Evolutionary conservation across 2,329 filamentous ascomycete species (phyloP), one percentile per base, ranked within the genome.

Genomic region (Alternaria panax): DNA sequence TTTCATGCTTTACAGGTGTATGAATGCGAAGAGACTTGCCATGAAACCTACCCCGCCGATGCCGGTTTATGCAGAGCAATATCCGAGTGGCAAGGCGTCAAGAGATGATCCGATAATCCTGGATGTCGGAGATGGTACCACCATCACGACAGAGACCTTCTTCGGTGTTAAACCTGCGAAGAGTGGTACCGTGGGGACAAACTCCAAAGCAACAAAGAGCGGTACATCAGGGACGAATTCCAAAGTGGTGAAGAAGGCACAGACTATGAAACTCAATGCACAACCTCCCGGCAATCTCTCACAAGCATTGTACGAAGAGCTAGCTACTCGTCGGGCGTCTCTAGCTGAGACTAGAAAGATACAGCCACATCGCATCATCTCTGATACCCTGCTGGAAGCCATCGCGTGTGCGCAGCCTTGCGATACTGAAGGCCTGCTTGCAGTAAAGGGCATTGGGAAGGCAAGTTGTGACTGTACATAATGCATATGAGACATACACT

Each of bases 1-100:
- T 4, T 78, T 93, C 14, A 90, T 92, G 67, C 81, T 97, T 0
- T 96, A 87, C 69, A 82, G 91, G 55, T 84, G 85, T 5, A 81
- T 97, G 63, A 90, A 97, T 58, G 80, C 86, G 38, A 86, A 90
- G 68, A 60, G 73, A 11, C 46, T 65, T 6, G 84, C 92, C 18
- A 82, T 86, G 83, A 16, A 50, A 0, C 71, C 72, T 5, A 51
- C 52, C 16, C 72, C 72, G 12, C 68, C 67, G 8, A 28, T 69
- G 6, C 72, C 72, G 7, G 60, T 73, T 25, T 59, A 71, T 20
- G 70, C 72, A 7, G 72, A 73, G 72, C 63, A 59, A 12, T 71
- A 72, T 32, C 43, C 80, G 40, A 18, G 9, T 5, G 42, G 24
- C 5, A 63, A 63, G 27, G 51, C 62, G 7, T 59, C 54, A n/a